Conservation (phyloP, 169 alveolate species). For the Plasmodium gonderi region DNA sequence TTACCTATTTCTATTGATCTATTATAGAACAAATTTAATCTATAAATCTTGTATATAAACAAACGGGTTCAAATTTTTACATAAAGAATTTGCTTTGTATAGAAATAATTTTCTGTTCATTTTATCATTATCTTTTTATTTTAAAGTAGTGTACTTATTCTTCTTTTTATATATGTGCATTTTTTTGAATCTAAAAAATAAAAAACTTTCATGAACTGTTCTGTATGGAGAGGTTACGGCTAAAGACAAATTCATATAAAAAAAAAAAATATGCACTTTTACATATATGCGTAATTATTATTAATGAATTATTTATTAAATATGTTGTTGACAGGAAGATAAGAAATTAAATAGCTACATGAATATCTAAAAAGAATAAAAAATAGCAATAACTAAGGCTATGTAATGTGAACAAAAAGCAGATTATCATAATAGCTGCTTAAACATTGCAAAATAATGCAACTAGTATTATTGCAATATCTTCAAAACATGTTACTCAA, state of each 20-base stretch:
- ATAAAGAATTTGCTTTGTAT: not conserved
- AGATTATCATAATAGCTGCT: not conserved
- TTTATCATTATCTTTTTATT: not conserved
- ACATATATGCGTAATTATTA: no score
- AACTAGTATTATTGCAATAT: not conserved
- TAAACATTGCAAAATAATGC: not conserved
- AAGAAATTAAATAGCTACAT: no score
- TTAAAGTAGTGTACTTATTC: not conserved
- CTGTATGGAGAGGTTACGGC: not conserved
- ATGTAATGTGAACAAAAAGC: no score
- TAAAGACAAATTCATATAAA: not conserved
- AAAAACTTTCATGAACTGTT: not conserved
- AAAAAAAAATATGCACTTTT: no score
- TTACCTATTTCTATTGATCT: not conserved
- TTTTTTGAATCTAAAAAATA: not conserved
- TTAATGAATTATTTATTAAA: no score
- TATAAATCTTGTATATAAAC: not conserved
- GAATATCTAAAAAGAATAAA: not conserved
- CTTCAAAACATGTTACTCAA: not conserved
- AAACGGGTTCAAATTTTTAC: not conserved
- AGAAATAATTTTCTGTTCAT: not conserved
- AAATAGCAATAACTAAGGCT: not conserved
- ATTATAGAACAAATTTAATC: not conserved
- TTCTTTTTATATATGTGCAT: not conserved
- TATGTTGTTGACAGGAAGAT: no score